A percentile compares a stretch with the other conserved stretches of the same genome.
Conservation (phyloP, 495 filamentous ascomycete species). For the Penicillium subrubescens region DNA sequence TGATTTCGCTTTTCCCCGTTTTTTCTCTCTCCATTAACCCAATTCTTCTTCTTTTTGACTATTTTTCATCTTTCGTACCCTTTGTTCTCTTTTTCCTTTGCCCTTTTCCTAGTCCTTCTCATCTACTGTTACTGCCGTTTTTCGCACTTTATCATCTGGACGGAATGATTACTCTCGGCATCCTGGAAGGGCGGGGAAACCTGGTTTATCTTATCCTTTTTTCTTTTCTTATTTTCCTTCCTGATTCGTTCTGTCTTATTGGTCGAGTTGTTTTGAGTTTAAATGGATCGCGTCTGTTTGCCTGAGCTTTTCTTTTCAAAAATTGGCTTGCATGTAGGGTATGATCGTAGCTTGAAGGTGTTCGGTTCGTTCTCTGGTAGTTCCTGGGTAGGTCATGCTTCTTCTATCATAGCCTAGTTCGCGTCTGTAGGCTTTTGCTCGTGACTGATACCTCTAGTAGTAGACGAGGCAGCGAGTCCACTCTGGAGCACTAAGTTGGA, state of each 20-base stretch:
- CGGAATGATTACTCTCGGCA: constrained; percentile 33
- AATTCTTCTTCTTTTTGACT: constrained; percentile 16
- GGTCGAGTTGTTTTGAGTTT: constrained; percentile 25
- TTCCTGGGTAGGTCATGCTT: background rate
- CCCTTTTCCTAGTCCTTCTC: constrained; percentile 13
- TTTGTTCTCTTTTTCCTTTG: constrained; percentile 13
- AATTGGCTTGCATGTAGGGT: background rate
- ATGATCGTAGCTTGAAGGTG: background rate
- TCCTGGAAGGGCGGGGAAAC: constrained; percentile 38
- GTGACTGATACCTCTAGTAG: background rate
- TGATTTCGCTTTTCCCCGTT: constrained; percentile 8
- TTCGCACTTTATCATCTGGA: constrained; percentile 34
- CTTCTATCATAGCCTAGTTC: background rate
- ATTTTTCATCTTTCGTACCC: constrained; percentile 21
- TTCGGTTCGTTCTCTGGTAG: too few relatives aligned
- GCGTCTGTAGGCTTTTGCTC: background rate
- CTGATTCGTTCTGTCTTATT: constrained; percentile 22
- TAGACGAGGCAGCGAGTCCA: background rate
- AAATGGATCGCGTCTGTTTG: constrained; percentile 37
- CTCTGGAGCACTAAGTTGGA: background rate
- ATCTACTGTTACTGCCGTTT: constrained; percentile 16
- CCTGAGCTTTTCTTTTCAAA: constrained; percentile 13
- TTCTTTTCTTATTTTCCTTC: constrained; percentile 16
- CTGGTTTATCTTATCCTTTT: constrained; percentile 34
- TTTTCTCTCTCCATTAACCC: constrained; percentile 23